Conservation (phyloP, 441 rosid species). For the Bocquillonia castaneifolia region DNA sequence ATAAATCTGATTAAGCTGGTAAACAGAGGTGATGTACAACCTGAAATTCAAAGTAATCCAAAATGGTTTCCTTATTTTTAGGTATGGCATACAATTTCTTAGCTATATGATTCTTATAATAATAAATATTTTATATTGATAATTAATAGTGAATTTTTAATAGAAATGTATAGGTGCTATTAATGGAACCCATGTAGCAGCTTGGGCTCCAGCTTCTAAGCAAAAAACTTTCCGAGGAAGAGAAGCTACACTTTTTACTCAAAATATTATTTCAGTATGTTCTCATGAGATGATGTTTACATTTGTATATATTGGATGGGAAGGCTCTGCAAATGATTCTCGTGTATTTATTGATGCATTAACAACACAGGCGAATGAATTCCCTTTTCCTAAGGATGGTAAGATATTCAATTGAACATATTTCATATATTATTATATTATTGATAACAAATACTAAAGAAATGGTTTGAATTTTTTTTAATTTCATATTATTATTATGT, state of each 20-base stretch:
- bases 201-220: neutral
- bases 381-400: neutral
- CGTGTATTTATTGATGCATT: neutral
- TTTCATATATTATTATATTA: too few species aligned
- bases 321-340: neutral
- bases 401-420: too few species aligned
- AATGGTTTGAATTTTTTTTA: too few species aligned
- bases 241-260: neutral
- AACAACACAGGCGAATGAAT: neutral
- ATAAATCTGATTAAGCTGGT: neutral
- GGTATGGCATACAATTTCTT: neutral
- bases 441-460: too few species aligned
- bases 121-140: too few species aligned
- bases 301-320: neutral
- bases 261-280: neutral
- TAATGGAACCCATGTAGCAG: neutral
- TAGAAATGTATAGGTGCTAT: neutral
- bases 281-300: neutral
- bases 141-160: too few species aligned
- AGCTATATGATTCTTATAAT: neutral
- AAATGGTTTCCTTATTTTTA: slow-evolving; percentile 2
- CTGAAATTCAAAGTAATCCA: neutral
- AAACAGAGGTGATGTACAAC: neutral
- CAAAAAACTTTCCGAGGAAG: neutral
- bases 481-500: too few species aligned